Evolutionary conservation across 2,329 filamentous ascomycete species (phyloP).

Genomic region (Neofusicoccum laricinum): DNA sequence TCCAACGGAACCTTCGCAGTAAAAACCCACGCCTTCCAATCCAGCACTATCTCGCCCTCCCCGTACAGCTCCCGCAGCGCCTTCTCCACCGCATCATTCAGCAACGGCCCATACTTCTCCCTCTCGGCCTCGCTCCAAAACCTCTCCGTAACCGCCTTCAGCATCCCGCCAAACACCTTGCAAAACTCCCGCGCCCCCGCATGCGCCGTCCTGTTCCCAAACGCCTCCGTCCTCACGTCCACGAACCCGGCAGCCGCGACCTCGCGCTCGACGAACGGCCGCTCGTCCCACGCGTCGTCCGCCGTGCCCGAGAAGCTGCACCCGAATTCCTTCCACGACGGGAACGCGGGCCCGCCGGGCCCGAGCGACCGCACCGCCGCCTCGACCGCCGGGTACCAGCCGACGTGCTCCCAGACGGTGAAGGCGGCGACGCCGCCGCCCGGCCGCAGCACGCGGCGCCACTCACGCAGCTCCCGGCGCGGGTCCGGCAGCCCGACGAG

Average conservation of each 20-base stretch:
- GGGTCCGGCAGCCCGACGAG: constrained; percentile 48
- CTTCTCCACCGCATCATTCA: constrained; percentile 3
- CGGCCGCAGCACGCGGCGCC: constrained; percentile 49
- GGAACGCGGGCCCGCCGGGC: background rate
- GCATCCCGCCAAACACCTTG: background rate
- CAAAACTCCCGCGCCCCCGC: background rate
- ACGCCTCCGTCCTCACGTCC: background rate
- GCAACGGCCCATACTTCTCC: background rate
- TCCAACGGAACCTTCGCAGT: background rate
- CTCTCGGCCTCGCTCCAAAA: constrained; percentile 17
- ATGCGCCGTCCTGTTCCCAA: background rate
- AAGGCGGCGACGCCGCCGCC: constrained; percentile 57
- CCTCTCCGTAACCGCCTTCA: background rate
- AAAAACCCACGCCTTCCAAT: constrained; percentile 2
- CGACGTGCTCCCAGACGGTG: constrained; percentile 39
- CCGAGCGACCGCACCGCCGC: background rate
- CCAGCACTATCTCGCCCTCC: background rate
- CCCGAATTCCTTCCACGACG: background rate
- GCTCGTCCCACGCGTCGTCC: background rate
- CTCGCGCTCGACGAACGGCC: background rate
- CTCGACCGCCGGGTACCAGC: constrained; percentile 4
- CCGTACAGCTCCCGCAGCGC: constrained; percentile 2
- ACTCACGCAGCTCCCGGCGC: constrained; percentile 28
- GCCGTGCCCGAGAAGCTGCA: background rate
- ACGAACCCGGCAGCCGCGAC: constrained; percentile 1